Evolutionary conservation across 805 yeast species (phyloP).

Genomic region (Candida ficus): DNA sequence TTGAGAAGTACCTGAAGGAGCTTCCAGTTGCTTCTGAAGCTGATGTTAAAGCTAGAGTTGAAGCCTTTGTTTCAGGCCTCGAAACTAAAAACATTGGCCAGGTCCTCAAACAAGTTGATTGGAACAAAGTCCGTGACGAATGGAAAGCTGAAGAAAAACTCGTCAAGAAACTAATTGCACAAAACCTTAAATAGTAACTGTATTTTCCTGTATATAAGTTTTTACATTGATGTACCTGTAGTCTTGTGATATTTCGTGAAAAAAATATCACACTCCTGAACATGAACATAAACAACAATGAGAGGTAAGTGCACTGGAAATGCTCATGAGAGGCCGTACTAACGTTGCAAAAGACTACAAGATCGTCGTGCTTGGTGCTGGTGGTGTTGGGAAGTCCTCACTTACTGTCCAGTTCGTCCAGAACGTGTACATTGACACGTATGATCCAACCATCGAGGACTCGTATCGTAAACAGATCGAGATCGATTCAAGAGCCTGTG

Average conservation of each 20-base stretch:
- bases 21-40: slow-evolving; percentile 47
- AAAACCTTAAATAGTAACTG: slow-evolving; percentile 2
- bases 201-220: slow-evolving; percentile 3
- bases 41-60: slow-evolving; percentile 33
- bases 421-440: slow-evolving; percentile 82
- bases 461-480: slow-evolving; percentile 86
- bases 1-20: slow-evolving; percentile 33
- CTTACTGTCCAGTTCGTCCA: slow-evolving; percentile 89
- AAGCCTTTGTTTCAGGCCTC: slow-evolving; percentile 23
- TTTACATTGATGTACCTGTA: no score
- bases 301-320: slow-evolving; percentile 10
- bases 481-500: slow-evolving; percentile 83
- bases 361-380: slow-evolving; percentile 90
- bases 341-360: slow-evolving; percentile 55
- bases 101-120: slow-evolving; percentile 28
- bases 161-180: slow-evolving; percentile 7
- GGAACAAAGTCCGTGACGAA: slow-evolving; percentile 29
- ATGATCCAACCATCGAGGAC: slow-evolving; percentile 97
- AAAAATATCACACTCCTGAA: background rate
- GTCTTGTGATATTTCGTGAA: no score
- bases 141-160: slow-evolving; percentile 32
- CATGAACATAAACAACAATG: slow-evolving; percentile 5
- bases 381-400: slow-evolving; percentile 96
- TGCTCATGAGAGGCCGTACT: background rate
- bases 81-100: slow-evolving; percentile 23